Percentiles rank a stretch among this genome's conserved stretches.
These are phyloP conservation scores for Pseudopyrenochaeta lycopersici DNA, from an alignment of 2,329 filamentous ascomycete species.

Conservation along the genomic window DNA sequence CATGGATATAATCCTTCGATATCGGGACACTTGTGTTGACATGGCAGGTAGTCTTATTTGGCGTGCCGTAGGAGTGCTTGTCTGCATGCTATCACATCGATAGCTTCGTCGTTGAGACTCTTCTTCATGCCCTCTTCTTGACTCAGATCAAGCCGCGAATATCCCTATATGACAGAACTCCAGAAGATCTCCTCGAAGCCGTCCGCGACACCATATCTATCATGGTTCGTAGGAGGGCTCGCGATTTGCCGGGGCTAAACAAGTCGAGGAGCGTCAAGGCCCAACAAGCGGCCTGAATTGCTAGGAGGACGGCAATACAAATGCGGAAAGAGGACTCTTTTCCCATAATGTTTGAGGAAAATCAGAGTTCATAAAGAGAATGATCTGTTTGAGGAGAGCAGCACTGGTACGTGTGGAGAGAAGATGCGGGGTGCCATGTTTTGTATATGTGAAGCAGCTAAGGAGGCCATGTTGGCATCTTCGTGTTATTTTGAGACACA, in stretches of 20 bases:
- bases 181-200: neutral
- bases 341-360: conserved; percentile 23
- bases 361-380: neutral
- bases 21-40: neutral
- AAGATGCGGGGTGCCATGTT: conserved; percentile 3
- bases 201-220: neutral
- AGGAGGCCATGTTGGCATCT: conserved; percentile 22
- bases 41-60: no score
- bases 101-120: neutral
- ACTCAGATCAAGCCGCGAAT: neutral
- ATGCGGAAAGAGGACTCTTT: conserved; percentile 39
- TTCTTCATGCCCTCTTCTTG: neutral
- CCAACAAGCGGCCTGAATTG: conserved; percentile 44
- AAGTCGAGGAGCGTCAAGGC: conserved; percentile 41
- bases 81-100: no score
- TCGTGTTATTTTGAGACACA: conserved; percentile 12
- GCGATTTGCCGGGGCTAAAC: conserved; percentile 38
- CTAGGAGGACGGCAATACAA: conserved; percentile 40
- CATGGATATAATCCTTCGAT: neutral
- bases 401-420: neutral
- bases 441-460: conserved; percentile 13
- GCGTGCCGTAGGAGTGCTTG: no score
- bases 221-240: neutral
- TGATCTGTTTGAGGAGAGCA: neutral
- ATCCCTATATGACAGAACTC: neutral